Conservation (phyloP, 768 basidiomycete species). For the Neoboletus subvelutipes region DNA sequence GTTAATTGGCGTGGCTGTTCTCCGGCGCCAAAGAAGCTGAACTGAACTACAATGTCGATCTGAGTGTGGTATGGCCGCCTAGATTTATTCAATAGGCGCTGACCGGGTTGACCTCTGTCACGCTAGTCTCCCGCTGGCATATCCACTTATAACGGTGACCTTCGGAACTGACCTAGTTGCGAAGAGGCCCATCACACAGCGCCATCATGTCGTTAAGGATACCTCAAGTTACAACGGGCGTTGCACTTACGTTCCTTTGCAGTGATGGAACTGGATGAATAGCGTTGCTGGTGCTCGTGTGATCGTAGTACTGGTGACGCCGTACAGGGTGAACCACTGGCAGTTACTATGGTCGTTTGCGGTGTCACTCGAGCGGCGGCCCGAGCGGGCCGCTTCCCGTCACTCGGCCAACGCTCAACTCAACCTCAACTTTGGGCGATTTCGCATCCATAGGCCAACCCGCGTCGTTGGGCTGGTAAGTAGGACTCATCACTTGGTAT, state of each 20-base stretch:
- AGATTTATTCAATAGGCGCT: background rate
- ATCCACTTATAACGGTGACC: background rate
- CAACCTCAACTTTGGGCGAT: background rate
- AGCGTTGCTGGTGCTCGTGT: background rate
- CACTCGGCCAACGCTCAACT: too few species aligned
- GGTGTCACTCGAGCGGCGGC: background rate
- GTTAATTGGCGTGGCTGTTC: background rate
- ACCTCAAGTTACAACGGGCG: background rate
- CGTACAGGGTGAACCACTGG: background rate
- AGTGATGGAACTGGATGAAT: background rate
- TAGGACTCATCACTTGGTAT: background rate
- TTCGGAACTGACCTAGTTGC: background rate
- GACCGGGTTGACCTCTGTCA: background rate
- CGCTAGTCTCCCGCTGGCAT: background rate
- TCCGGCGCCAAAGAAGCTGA: background rate
- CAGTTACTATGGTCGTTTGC: background rate
- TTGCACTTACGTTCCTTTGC: background rate
- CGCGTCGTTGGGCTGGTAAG: too few species aligned
- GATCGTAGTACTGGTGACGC: background rate
- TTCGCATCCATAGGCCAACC: background rate
- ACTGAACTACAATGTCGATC: background rate
- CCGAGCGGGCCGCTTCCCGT: background rate
- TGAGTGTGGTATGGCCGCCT: background rate
- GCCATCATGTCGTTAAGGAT: background rate
- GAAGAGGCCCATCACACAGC: background rate